Conservation (phyloP, 1,284 basidiomycete genomes). For the Ustilago nuda region DNA sequence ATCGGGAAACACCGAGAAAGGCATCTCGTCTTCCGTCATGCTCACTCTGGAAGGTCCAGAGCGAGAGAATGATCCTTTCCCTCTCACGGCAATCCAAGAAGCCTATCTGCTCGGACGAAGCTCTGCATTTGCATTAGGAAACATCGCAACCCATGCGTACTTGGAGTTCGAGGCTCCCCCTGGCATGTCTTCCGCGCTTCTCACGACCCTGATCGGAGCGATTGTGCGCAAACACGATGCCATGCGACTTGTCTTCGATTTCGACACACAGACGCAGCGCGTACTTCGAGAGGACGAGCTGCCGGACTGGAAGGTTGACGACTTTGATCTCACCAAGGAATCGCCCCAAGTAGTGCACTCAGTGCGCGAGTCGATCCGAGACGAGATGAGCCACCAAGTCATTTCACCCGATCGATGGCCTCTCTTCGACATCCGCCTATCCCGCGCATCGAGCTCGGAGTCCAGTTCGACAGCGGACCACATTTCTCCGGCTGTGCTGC, state of each 20-base stretch:
- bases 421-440: slow-evolving; percentile 1
- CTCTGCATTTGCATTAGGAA: not conserved
- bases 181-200: not conserved
- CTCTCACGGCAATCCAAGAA: not conserved
- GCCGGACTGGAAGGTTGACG: not conserved
- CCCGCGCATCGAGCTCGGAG: not conserved
- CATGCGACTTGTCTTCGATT: not conserved
- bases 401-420: not conserved
- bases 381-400: not conserved
- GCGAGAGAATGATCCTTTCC: not conserved
- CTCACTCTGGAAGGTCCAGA: not conserved
- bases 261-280: not conserved
- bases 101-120: not conserved
- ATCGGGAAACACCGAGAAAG: not conserved
- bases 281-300: not conserved
- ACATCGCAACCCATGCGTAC: not conserved
- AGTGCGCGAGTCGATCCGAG: not conserved
- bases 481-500: not conserved
- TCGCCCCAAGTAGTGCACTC: not conserved
- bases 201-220: not conserved
- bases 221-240: not conserved
- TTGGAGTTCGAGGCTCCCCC: not conserved
- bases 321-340: not conserved
- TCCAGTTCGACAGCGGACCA: not conserved
- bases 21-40: not conserved